Evolutionary conservation across 129 eudicot genomes (phyloP).

Genomic region (Arctium minus): DNA sequence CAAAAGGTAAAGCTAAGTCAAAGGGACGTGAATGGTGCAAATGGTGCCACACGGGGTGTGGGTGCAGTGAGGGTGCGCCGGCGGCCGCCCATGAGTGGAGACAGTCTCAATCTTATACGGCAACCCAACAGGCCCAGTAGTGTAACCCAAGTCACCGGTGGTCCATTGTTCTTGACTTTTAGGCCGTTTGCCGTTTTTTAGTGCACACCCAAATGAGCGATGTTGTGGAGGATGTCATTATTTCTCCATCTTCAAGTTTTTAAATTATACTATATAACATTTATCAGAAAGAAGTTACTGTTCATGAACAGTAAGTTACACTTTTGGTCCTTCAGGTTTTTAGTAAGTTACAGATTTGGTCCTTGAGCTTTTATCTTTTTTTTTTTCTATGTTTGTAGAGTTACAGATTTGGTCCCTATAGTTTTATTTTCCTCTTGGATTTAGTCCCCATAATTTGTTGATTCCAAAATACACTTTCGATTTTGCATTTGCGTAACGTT

Average conservation of each 20-base stretch:
- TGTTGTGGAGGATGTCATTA: background rate
- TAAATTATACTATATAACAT: no score
- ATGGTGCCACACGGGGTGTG: background rate
- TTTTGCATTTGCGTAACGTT: no score
- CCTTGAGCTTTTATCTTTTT: no score
- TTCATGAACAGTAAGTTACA: no score
- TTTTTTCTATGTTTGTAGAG: no score
- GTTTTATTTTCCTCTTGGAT: no score
- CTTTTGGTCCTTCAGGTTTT: no score
- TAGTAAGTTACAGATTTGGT: no score
- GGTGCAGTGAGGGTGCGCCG: background rate
- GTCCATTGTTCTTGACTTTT: background rate
- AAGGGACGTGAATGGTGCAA: background rate
- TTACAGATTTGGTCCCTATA: no score
- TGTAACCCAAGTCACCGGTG: background rate
- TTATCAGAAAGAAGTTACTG: no score
- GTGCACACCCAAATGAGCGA: background rate
- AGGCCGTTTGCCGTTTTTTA: background rate
- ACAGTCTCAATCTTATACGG: background rate
- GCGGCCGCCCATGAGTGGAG: conserved; percentile 18
- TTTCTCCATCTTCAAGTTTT: background rate
- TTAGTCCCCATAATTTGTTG: no score
- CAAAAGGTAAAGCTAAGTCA: background rate
- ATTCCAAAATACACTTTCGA: no score
- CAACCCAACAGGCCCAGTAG: background rate